phyloP scores from a whole-genome alignment of 805 yeast species.

The Ogataea corticis region DNA sequence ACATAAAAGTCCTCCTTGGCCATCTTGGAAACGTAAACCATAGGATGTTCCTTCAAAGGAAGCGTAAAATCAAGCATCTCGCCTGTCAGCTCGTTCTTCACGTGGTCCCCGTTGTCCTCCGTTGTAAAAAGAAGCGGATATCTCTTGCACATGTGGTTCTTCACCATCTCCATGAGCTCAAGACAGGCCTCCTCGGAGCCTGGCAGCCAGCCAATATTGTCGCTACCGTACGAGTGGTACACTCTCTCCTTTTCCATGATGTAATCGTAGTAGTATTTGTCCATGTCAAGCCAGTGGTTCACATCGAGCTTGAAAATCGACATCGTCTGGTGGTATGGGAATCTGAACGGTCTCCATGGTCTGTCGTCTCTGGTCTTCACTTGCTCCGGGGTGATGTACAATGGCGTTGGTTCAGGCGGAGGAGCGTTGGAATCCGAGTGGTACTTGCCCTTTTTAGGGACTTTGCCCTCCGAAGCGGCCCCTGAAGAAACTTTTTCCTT shows the following conservation, averaged over 20 bases:
- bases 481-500: constrained; percentile 4
- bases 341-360: constrained; percentile 80
- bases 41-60: constrained; percentile 65
- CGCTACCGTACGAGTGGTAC: constrained; percentile 55
- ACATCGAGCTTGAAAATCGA: constrained; percentile 68
- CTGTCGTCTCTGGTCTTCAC: constrained; percentile 67
- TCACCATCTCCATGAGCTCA: constrained; percentile 65
- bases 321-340: constrained; percentile 84
- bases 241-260: constrained; percentile 63
- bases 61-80: constrained; percentile 59
- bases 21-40: constrained; percentile 61
- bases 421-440: constrained; percentile 30
- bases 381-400: constrained; percentile 65
- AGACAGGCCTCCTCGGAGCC: constrained; percentile 59
- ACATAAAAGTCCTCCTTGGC: constrained; percentile 77
- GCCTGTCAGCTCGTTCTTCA: constrained; percentile 60
- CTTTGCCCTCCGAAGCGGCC: background rate
- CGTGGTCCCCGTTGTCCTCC: constrained; percentile 48
- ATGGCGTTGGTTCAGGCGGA: constrained; percentile 53
- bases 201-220: constrained; percentile 66
- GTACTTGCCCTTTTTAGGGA: constrained; percentile 20
- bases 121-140: constrained; percentile 64
- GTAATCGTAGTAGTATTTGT: constrained; percentile 68
- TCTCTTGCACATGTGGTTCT: constrained; percentile 57
- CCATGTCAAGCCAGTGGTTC: constrained; percentile 81